These are phyloP conservation scores for Backusella sp. DNA, from an alignment of 192 early-diverging fungal species.

Conservation along the genomic window DNA sequence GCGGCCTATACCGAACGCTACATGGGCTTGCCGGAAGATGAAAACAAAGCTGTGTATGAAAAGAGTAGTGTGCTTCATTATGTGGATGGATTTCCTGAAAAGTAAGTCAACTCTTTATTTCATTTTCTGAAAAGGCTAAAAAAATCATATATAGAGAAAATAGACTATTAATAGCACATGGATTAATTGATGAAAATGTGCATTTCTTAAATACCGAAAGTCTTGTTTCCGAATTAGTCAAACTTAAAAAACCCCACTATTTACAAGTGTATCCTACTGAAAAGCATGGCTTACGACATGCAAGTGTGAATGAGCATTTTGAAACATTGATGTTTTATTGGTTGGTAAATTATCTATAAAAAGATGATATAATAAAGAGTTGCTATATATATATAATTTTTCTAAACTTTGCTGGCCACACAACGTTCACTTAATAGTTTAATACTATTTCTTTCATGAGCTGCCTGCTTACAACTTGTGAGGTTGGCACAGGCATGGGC, in stretches of 20 bases:
- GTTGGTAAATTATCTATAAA: conserved; percentile 54
- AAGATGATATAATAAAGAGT: not conserved
- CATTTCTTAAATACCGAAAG: conserved; percentile 64
- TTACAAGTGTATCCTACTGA: conserved; percentile 75
- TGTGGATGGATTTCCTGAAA: conserved; percentile 54
- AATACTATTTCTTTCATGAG: conserved; percentile 52
- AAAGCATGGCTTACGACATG: conserved; percentile 65
- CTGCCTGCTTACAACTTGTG: conserved; percentile 53
- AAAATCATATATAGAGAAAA: conserved; percentile 49
- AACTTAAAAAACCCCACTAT: conserved; percentile 55
- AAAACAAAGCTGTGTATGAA: conserved; percentile 48
- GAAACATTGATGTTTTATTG: conserved; percentile 70
- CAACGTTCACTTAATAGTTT: conserved; percentile 66
- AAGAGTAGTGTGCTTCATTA: conserved; percentile 52
- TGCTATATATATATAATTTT: not conserved
- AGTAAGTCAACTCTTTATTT: conserved; percentile 32
- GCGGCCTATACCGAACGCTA: conserved; percentile 75
- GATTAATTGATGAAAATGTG: conserved; percentile 77
- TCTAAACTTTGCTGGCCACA: conserved; percentile 65
- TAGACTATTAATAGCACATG: conserved; percentile 69
- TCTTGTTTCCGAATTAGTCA: conserved; percentile 52
- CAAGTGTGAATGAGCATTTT: conserved; percentile 73
- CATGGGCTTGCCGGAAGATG: conserved; percentile 51
- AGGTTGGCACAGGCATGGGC: conserved; percentile 68
- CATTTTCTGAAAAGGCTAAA: not conserved